Conservation (phyloP, 2,329 filamentous ascomycete species). For the Colletotrichum liriopes region DNA sequence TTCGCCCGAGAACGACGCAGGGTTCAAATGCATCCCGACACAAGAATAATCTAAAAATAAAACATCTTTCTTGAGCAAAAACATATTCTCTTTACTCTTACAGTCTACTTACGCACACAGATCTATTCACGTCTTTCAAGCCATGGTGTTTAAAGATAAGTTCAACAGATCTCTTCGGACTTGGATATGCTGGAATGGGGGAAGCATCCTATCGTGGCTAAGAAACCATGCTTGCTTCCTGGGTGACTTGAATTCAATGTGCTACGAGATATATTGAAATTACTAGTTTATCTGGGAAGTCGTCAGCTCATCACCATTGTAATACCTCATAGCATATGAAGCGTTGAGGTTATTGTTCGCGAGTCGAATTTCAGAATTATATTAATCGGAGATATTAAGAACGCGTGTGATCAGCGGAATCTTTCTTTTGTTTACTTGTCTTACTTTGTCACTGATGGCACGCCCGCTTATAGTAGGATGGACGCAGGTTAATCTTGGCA, state of each 20-base stretch:
- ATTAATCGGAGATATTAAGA: not conserved
- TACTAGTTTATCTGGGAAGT: accelerated
- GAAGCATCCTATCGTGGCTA: not conserved
- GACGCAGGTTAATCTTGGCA: not conserved
- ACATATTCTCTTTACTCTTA: no score
- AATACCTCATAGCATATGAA: no score
- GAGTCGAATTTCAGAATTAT: no score
- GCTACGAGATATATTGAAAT: not conserved
- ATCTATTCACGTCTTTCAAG: no score
- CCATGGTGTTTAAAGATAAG: no score
- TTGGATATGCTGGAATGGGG: not conserved
- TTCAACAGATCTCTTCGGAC: not conserved
- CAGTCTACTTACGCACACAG: no score
- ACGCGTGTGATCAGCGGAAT: not conserved
- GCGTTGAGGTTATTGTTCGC: not conserved
- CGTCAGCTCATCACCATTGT: no score
- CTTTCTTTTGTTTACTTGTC: not conserved
- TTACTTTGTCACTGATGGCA: not conserved
- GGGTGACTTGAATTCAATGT: not conserved
- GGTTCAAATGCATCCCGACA: no score
- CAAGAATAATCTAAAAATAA: no score
- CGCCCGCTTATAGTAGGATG: not conserved
- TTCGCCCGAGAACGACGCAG: not conserved
- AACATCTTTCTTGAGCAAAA: no score
- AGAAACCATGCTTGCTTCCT: not conserved